Conservation (phyloP, 345 rosid genomes). For the Euclidium syriacum region DNA sequence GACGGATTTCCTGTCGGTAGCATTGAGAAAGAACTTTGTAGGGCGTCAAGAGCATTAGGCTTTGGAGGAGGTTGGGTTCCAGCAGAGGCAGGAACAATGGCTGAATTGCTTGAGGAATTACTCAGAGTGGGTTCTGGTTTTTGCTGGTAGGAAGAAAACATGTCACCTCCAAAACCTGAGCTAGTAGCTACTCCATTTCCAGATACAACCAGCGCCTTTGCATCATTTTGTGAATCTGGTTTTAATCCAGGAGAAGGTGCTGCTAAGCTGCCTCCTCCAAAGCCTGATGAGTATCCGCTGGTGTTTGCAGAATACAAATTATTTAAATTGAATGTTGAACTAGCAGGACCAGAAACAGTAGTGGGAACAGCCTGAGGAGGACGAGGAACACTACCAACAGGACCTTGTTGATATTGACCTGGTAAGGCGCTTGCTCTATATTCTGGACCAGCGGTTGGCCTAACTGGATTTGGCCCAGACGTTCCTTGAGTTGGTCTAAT, state of each 20-base stretch:
- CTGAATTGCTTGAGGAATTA: slow-evolving; percentile 45
- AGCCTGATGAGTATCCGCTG: slow-evolving; percentile 39
- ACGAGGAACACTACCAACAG: slow-evolving; percentile 33
- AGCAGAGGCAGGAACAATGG: slow-evolving; percentile 45
- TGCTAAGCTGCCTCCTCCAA: slow-evolving; percentile 36
- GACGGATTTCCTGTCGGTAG: slow-evolving; percentile 56
- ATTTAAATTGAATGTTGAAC: slow-evolving; percentile 40
- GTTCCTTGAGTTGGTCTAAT: slow-evolving; percentile 44
- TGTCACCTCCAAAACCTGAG: slow-evolving; percentile 48
- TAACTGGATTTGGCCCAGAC: slow-evolving; percentile 43
- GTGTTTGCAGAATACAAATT: slow-evolving; percentile 55
- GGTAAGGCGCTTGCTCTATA: slow-evolving; percentile 44
- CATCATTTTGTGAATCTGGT: slow-evolving; percentile 41
- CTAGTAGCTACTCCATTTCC: slow-evolving; percentile 52
- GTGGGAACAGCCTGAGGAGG: slow-evolving; percentile 42
- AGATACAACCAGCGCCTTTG: slow-evolving; percentile 49
- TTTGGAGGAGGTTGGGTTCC: slow-evolving; percentile 48
- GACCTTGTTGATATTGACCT: slow-evolving; percentile 40
- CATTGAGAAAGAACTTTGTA: slow-evolving; percentile 60
- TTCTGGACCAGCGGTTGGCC: slow-evolving; percentile 44
- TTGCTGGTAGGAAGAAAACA: slow-evolving; percentile 47
- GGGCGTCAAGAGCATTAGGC: slow-evolving; percentile 60
- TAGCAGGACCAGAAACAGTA: slow-evolving; percentile 33
- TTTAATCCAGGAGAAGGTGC: slow-evolving; percentile 36
- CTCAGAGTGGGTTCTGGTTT: slow-evolving; percentile 45